Base-by-base conservation (phyloP, 106 monocot species). In the Gastrodia elata region DNA sequence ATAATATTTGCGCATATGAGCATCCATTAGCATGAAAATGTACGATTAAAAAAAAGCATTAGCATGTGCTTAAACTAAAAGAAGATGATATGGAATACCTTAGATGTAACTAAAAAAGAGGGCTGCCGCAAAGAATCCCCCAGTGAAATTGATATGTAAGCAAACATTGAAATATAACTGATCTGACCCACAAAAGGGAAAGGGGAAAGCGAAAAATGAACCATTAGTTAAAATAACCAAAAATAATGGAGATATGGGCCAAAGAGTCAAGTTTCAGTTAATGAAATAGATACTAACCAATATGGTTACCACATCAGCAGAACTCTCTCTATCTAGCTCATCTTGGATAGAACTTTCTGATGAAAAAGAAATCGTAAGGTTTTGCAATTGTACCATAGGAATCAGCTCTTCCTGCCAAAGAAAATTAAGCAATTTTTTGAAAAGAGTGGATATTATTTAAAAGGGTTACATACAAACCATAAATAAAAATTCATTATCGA, bases 81-180 rank as follows among this genome's bases (percentile, higher is more conserved):
- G 61, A 11, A 30, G 32, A 44, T 44, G 43, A 15, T 44, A 44
- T 26, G 16, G 48, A 56, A 80, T 88, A 98, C 98, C 93, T 93
- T 98, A 36, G 98, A 88, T 57, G 93, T 91, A 78, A 93, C 79
- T 40, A 91, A 83, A 56, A 91, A 41, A 38, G 88, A 83, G 69
- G 82, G 80, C 67, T 67, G 52, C 73, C 30, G 82, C 74, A 76
- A 65, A 77, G 49, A 35, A 68, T 88, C 92, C 68, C 90, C 98
- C 71, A 98, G 79, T 32, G 88, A 73, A 40, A 98, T 74, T 25
- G 98, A 87, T 80, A 98, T 98, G 73, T 98, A 98, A 59, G 80
- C 84, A 85, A 98, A 98, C 98, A 98, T 98, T 77, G 91, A 83
- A 79, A 98, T 39, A 82, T 98, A 98, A 79, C 98, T 98, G 71